Evolutionary conservation across 2,329 filamentous ascomycete species (phyloP), one percentile per base, ranked within the genome.

Genomic region (Fusarium sp.): DNA sequence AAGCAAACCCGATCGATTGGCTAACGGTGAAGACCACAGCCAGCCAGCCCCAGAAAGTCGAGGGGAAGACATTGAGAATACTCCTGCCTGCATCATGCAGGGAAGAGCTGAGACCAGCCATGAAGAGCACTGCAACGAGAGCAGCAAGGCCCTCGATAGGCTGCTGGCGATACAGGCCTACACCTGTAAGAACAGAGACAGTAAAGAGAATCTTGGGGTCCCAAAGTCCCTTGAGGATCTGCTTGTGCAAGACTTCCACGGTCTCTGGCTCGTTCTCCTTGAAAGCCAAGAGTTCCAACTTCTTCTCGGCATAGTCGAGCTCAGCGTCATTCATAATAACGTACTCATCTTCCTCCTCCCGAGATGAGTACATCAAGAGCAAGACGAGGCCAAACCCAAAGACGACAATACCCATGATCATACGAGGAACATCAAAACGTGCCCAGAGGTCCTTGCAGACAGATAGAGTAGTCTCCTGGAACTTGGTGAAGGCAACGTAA

Each of bases 1-100:
- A 96, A 0, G 96, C 96, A 81, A 98, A 99, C 13, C 96, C 96
- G 58, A 94, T 86, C n/a, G 95, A 97, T 79, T 98, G 94, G 70
- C 93, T 91, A n/a, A 95, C 82, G 0, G 95, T 95, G 75, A 97
- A 94, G 20, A 95, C 81, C 33, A 94, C 85, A 11, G 94, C 92
- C 67, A 97, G 85, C 91, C 94, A 96, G n/a, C 94, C 93, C 95
- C 96, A 99, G 61, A 95, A 84, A 0, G 90, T 93, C n/a, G 83
- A 89, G 0, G 95, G 95, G 15, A 94, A 76, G 41, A 94, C 80
- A 68, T 88, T 87, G 38, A 81, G 74, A 24, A 90, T 63, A 15
- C 81, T 83, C 76, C 85, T 86, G 39, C 85, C 84, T 42, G 80
- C 66, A 13, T 83, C 82, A 31, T 86, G 81, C 10, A 89, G 83